phyloP scores from a whole-genome alignment of 768 basidiomycete genomes.

The Kwoniella bestiolae region DNA sequence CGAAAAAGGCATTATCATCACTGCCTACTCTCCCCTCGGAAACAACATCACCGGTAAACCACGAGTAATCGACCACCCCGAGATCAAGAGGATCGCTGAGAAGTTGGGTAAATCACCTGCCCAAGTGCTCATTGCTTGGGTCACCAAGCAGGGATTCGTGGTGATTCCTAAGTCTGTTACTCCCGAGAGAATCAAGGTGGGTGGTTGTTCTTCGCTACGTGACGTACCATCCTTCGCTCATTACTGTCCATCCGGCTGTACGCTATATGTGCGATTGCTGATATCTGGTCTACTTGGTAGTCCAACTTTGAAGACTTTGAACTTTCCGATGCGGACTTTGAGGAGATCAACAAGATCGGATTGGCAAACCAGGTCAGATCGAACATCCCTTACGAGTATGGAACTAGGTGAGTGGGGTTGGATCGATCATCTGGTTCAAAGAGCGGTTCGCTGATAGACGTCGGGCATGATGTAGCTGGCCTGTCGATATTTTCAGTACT shows the following conservation, averaged over 20 bases:
- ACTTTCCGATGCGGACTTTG: slow-evolving; percentile 70
- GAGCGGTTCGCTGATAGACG: not conserved
- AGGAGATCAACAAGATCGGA: slow-evolving; percentile 65
- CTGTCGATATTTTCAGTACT: slow-evolving; percentile 73
- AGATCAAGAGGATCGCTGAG: slow-evolving; percentile 68
- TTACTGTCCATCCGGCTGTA: too few relatives aligned
- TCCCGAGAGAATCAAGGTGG: slow-evolving; percentile 61
- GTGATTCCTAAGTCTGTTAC: slow-evolving; percentile 82
- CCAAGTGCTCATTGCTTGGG: slow-evolving; percentile 84
- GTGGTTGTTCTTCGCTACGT: slow-evolving; percentile 13
- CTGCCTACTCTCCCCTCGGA: slow-evolving; percentile 46
- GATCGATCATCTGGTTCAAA: too few relatives aligned
- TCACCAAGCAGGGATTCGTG: slow-evolving; percentile 71
- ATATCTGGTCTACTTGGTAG: slow-evolving; percentile 4
- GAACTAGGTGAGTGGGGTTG: slow-evolving; percentile 55
- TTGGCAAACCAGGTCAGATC: slow-evolving; percentile 63
- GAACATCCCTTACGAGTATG: slow-evolving; percentile 70
- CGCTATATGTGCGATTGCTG: not conserved
- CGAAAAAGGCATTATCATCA: slow-evolving; percentile 49
- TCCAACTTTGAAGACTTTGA: slow-evolving; percentile 79
- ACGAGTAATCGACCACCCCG: slow-evolving; percentile 70
- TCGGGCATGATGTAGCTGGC: slow-evolving; percentile 60
- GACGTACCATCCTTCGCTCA: too few relatives aligned
- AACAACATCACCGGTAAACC: slow-evolving; percentile 61
- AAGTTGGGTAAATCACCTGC: slow-evolving; percentile 70